phyloP scores from a whole-genome alignment of 306 rosid species.

The Parietaria judaica region DNA sequence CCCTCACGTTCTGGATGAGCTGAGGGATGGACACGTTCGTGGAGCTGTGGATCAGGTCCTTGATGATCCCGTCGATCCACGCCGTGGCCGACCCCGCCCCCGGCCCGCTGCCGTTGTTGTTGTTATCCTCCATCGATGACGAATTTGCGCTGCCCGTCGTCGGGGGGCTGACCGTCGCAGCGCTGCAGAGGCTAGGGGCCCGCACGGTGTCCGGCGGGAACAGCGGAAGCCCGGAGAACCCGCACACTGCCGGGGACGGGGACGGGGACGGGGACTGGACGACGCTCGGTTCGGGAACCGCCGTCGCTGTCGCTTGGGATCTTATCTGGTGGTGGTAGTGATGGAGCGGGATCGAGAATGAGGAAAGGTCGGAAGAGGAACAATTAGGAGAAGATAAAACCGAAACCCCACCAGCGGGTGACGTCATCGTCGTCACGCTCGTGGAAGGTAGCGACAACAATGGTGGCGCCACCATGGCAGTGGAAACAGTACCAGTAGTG shows the following conservation, averaged over 20 bases:
- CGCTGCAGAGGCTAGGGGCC: not conserved
- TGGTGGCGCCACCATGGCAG: not conserved
- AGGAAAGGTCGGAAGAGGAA: slow-evolving; percentile 9
- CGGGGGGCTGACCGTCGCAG: not conserved
- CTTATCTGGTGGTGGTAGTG: slow-evolving; percentile 7
- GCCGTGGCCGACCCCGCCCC: slow-evolving; percentile 57
- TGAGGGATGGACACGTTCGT: slow-evolving; percentile 75
- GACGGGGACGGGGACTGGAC: not conserved
- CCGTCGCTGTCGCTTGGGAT: slow-evolving; percentile 5
- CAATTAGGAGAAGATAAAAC: slow-evolving; percentile 23
- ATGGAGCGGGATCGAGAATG: slow-evolving; percentile 11
- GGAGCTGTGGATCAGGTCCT: slow-evolving; percentile 80
- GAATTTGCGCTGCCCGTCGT: slow-evolving; percentile 3
- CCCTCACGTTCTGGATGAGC: slow-evolving; percentile 79
- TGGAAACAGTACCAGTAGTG: slow-evolving; percentile 24
- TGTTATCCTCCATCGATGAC: slow-evolving; percentile 53
- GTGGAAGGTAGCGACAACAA: slow-evolving; percentile 28
- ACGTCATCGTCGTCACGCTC: slow-evolving; percentile 39
- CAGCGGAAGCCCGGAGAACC: slow-evolving; percentile 85
- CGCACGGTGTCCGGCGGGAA: slow-evolving; percentile 50
- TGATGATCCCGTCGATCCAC: slow-evolving; percentile 82
- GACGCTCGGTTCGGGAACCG: too few relatives aligned
- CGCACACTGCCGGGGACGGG: slow-evolving; percentile 60
- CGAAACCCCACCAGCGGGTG: slow-evolving; percentile 24
- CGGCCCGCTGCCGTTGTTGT: slow-evolving; percentile 47